Conservation (phyloP, 805 yeast species). For the Myxozyma monticola region DNA sequence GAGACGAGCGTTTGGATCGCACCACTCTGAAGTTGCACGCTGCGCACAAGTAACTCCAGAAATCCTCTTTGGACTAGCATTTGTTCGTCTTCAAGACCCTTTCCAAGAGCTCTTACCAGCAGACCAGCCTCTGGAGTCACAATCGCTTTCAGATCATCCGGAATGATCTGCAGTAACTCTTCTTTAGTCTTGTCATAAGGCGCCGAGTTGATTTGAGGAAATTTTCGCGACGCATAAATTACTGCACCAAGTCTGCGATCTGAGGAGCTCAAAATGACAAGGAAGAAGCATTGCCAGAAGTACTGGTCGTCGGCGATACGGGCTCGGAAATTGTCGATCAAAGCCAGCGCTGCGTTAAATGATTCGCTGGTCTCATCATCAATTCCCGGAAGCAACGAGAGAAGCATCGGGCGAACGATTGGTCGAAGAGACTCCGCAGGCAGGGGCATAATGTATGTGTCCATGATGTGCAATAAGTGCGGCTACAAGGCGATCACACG, state of each 20-base stretch:
- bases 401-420: slow-evolving; percentile 65
- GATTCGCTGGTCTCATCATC: slow-evolving; percentile 92
- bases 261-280: slow-evolving; percentile 71
- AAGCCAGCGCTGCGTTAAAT: slow-evolving; percentile 57
- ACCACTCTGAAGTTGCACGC: slow-evolving; percentile 63
- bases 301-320: slow-evolving; percentile 65
- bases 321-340: slow-evolving; percentile 60
- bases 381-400: slow-evolving; percentile 79
- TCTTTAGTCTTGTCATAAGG: slow-evolving; percentile 31
- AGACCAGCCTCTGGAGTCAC: slow-evolving; percentile 78
- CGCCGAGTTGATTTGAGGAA: slow-evolving; percentile 59
- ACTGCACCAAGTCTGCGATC: slow-evolving; percentile 84
- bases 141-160: slow-evolving; percentile 59
- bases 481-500: slow-evolving; percentile 45
- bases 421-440: slow-evolving; percentile 52
- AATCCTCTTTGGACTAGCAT: slow-evolving; percentile 83
- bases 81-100: slow-evolving; percentile 66
- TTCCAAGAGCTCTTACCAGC: slow-evolving; percentile 68
- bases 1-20: slow-evolving; percentile 52
- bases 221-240: slow-evolving; percentile 63
- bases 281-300: slow-evolving; percentile 83
- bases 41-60: slow-evolving; percentile 72
- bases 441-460: slow-evolving; percentile 53
- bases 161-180: slow-evolving; percentile 36
- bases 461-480: slow-evolving; percentile 62